These are phyloP conservation scores for Aspergillus thermomutatus DNA, from an alignment of 2,329 filamentous ascomycete genomes.

Conservation along the genomic window DNA sequence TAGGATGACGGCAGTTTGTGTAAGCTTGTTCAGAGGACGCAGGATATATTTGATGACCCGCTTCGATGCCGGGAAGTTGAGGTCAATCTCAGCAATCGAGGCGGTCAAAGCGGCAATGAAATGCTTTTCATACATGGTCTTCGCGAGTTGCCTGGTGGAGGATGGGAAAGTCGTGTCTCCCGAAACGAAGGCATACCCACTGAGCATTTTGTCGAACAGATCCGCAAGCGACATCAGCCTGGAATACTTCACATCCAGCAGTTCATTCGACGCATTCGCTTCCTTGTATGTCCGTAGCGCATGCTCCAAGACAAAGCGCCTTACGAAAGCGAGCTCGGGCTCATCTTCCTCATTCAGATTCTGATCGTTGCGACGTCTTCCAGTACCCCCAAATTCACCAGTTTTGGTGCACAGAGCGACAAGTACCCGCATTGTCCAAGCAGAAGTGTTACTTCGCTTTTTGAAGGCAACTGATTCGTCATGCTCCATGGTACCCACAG, in stretches of 20 bases:
- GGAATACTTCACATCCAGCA: slow-evolving; percentile 80
- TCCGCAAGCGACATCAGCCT: slow-evolving; percentile 84
- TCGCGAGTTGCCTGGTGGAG: slow-evolving; percentile 80
- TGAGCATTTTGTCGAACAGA: slow-evolving; percentile 88
- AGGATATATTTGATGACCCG: slow-evolving; percentile 95
- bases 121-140: slow-evolving; percentile 98
- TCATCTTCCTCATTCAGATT: slow-evolving; percentile 38
- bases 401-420: slow-evolving; percentile 87
- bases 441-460: slow-evolving; percentile 81
- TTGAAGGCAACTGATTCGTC: slow-evolving; percentile 73
- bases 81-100: slow-evolving; percentile 91
- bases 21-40: slow-evolving; percentile 80
- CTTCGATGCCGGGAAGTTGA: slow-evolving; percentile 91
- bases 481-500: slow-evolving; percentile 63
- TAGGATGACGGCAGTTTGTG: slow-evolving; percentile 78
- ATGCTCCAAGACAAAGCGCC: slow-evolving; percentile 92
- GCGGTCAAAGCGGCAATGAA: slow-evolving; percentile 84
- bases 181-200: slow-evolving; percentile 67
- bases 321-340: slow-evolving; percentile 72
- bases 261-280: slow-evolving; percentile 72
- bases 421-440: slow-evolving; percentile 80
- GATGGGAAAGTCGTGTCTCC: slow-evolving; percentile 44
- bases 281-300: slow-evolving; percentile 89
- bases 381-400: slow-evolving; percentile 64
- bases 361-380: slow-evolving; percentile 50